Evolutionary conservation across 495 filamentous ascomycete species (phyloP).

Genomic region (Hypoxylon fuscum): DNA sequence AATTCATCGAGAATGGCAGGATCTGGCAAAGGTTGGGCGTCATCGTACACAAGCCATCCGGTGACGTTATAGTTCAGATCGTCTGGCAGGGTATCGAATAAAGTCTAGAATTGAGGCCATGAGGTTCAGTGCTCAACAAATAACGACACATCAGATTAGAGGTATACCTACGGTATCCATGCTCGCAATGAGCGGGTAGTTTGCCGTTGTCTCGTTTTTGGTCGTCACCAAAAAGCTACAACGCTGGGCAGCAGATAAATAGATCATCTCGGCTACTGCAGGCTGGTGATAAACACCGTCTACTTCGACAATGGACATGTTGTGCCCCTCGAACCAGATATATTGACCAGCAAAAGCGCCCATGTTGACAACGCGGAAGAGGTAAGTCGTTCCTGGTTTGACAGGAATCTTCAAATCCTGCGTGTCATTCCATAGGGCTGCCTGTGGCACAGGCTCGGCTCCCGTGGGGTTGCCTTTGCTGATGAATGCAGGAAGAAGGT

Average conservation of each 20-base stretch:
- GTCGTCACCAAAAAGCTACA: conserved; percentile 74
- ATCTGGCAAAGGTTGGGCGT: conserved; percentile 63
- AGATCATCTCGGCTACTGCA: conserved; percentile 67
- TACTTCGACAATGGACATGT: conserved; percentile 66
- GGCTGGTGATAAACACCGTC: conserved; percentile 68
- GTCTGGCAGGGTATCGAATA: conserved; percentile 73
- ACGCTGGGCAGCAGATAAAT: conserved; percentile 74
- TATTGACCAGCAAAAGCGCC: conserved; percentile 74
- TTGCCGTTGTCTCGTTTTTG: conserved; percentile 68
- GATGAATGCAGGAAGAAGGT: conserved; percentile 65
- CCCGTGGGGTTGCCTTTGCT: conserved; percentile 66
- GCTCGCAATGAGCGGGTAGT: conserved; percentile 72
- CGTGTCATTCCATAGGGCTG: conserved; percentile 75
- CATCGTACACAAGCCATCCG: conserved; percentile 80
- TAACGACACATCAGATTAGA: background rate
- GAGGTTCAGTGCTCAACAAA: conserved; percentile 3
- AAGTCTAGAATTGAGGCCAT: conserved; percentile 54
- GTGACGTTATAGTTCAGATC: conserved; percentile 79
- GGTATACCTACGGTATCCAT: conserved; percentile 64
- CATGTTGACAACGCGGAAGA: conserved; percentile 78
- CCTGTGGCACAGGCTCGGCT: conserved; percentile 72
- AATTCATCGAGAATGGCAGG: conserved; percentile 66
- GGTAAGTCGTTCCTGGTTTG: conserved; percentile 78
- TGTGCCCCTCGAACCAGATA: conserved; percentile 79
- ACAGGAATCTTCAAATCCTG: conserved; percentile 61